These are phyloP conservation scores for Triticum monococcum DNA, from an alignment of 176 grass and related monocot genomes.

Conservation along the genomic window DNA sequence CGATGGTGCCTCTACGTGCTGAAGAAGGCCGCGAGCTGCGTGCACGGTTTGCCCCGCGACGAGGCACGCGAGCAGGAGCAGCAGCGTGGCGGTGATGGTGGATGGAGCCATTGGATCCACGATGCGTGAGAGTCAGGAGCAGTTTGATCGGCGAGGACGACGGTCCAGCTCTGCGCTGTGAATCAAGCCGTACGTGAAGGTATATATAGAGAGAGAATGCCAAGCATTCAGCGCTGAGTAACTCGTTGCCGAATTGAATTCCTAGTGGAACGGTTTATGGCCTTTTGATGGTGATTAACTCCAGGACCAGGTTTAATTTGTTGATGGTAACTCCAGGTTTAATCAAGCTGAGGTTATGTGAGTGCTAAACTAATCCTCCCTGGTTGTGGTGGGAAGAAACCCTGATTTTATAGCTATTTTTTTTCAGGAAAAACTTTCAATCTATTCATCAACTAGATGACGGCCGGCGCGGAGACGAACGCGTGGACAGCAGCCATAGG, in stretches of 20 bases:
- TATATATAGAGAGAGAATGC: background rate
- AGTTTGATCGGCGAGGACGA: background rate
- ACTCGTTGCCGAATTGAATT: background rate
- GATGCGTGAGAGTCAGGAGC: background rate
- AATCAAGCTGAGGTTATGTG: too few relatives aligned
- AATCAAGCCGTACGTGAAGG: background rate
- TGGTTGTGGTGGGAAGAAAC: too few relatives aligned
- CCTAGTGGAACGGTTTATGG: background rate
- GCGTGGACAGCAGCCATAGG: too few relatives aligned
- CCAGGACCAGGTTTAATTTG: too few relatives aligned
- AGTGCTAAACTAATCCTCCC: too few relatives aligned
- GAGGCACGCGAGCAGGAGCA: background rate
- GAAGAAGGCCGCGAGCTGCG: background rate
- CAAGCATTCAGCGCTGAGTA: background rate
- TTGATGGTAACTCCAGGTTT: too few relatives aligned
- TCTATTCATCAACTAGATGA: too few relatives aligned
- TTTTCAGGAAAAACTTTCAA: too few relatives aligned
- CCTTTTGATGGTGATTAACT: too few relatives aligned
- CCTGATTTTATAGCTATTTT: too few relatives aligned
- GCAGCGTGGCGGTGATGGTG: background rate
- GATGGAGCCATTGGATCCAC: background rate
- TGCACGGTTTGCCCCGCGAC: background rate
- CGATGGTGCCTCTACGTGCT: background rate
- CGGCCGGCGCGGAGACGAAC: too few relatives aligned
- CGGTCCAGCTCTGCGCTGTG: background rate